Conservation (phyloP, 495 filamentous ascomycete species). For the Annulohypoxylon bovei region DNA sequence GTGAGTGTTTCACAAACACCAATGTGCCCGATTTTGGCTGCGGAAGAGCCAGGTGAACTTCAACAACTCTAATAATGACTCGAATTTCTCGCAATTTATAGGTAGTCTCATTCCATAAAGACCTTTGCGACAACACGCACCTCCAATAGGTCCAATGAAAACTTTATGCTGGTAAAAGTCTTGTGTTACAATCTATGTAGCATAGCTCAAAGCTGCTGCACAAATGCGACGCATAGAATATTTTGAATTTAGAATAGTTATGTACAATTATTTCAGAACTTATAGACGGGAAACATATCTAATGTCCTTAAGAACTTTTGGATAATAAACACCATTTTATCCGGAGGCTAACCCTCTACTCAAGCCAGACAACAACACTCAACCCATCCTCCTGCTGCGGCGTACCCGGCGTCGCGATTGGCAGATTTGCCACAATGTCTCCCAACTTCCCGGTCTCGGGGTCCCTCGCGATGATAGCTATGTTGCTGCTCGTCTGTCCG, state of each 20-base stretch:
- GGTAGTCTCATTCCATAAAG: too few relatives aligned
- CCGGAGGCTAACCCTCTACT: too few relatives aligned
- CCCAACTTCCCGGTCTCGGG: constrained; percentile 64
- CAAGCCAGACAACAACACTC: constrained; percentile 57
- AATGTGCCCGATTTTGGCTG: too few relatives aligned
- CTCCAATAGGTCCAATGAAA: too few relatives aligned
- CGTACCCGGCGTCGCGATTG: constrained; percentile 52
- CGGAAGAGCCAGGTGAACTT: too few relatives aligned
- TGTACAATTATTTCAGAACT: not conserved
- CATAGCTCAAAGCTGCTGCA: not conserved
- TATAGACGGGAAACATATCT: not conserved
- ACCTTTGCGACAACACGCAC: too few relatives aligned
- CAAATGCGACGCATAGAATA: not conserved
- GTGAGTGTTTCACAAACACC: too few relatives aligned
- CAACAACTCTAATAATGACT: too few relatives aligned
- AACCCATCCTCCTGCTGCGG: constrained; percentile 58
- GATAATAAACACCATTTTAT: not conserved
- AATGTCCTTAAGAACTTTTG: too few relatives aligned
- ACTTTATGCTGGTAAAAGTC: too few relatives aligned
- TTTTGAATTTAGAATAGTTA: not conserved
- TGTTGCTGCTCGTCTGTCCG: constrained; percentile 68
- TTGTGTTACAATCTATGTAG: not conserved
- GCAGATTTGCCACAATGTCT: constrained; percentile 54
- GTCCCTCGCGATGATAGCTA: constrained; percentile 69
- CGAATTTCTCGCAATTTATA: too few relatives aligned